Evolutionary conservation across 1,139 yeast species (phyloP), one percentile per base, ranked within the genome.

Genomic region (Pichia sp.): DNA sequence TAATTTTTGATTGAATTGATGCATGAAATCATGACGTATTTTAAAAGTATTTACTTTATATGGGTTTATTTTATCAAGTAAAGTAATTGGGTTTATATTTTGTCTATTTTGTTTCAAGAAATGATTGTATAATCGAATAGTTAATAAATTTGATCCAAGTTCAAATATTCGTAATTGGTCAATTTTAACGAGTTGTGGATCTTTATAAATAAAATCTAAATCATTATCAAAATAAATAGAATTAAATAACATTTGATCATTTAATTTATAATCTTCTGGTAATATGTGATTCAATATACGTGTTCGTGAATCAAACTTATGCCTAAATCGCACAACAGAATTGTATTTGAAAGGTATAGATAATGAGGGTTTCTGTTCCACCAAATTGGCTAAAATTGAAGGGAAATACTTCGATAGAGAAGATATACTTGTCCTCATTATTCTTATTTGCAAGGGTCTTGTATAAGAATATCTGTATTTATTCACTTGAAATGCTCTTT

Each of bases 241-340:
- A 10, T 46, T 43, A 24, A 50, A 53, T 14, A 54, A 35, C n/a
- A 53, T 6, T 18, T 37, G 28, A 20, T 51, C 51, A 9, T 41
- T 43, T 11, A 54, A 38, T 37, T 34, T 39, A 33, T 38, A 54
- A 32, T 49, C 48, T 9, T 39, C 31, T 1, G 60, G 60, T 16
- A 55, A 23, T n/a, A 55, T 41, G 18, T 36, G 24, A 21, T 42
- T 40, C 4, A 56, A 33, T 9, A 53, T 48, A 3, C 46, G 35
- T 2, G 50, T 43, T 28, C 57, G 37, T 3, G 55, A 45, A 29
- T 52, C 51, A 5, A 55, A 51, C 22, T 38, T 50, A 20, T 50
- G 46, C 35, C 56, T 27, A 37, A 50, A 54, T 9, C 33, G 39
- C 5, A 45, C 22, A 31, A 41, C 40, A 31, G 42, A 38, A 11